Base-by-base conservation (phyloP, 306 rosid genomes). In the Medicago arabica region DNA sequence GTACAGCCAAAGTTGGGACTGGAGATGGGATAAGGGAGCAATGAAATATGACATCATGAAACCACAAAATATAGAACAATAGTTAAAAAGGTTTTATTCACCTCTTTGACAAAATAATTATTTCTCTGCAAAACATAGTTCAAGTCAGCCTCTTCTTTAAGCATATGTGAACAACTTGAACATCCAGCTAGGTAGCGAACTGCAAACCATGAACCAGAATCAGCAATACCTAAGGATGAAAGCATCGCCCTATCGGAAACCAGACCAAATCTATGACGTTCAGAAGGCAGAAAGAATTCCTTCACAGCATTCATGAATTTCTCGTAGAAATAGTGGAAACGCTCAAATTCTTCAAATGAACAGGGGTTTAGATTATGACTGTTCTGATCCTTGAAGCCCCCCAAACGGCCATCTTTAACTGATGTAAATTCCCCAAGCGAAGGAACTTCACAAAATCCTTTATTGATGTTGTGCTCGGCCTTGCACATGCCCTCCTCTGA, bases 191-290 rank as follows among this genome's bases (percentile, higher is more conserved):
- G 72, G 76, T 87, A 81, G 73, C 74, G 83, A 79, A 87, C 84
- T 31, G 83, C 97, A 80, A 90, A 89, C 98, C 98, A 92, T 19
- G 96, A 80, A 78, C 85, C 81, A 67, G 89, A 80, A 82, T 90
- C 89, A 76, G 76, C 88, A 78, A 90, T 80, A 77, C 93, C 96
- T 50, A 95, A 83, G 77, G 91, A 80, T 53, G 97, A 89, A 79
- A 95, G 93, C 88, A 95, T 83, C 14, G 88, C 87, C 82, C 89
- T 85, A 61, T 89, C 84, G 39, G 85, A 86, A 83, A 95, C 89
- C 75, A 92, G 61, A 58, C 97, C 97, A 86, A 85, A 89, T 62
- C 90, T 87, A 74, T 83, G 85, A 54, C 78, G 84, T 83, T 92
- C 96, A 3, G 85, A 75, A 41, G 97, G 97, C 74, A 95, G 85